Conservation (phyloP, 441 rosid species). For the Populus trichocarpa region DNA sequence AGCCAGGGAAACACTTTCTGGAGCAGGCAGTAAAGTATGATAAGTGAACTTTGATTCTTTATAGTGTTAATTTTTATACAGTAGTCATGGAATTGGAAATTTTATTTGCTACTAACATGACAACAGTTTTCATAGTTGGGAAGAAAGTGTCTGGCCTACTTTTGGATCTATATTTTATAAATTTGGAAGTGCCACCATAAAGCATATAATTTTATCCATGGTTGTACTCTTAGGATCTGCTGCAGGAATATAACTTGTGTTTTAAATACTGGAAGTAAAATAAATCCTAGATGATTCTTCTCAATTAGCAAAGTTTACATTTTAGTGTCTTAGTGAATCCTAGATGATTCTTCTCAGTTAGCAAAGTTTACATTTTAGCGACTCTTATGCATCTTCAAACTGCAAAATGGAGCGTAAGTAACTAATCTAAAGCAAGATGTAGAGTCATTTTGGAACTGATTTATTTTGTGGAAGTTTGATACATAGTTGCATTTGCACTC, state of each 20-base stretch:
- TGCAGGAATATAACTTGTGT: background rate
- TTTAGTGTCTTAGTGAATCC: too few species aligned
- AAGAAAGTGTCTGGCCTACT: background rate
- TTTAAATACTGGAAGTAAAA: background rate
- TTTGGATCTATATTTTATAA: background rate
- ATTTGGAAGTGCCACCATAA: background rate
- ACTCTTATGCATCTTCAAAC: too few species aligned
- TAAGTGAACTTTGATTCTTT: slow-evolving; percentile 14
- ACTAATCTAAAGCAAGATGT: background rate
- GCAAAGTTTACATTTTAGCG: too few species aligned
- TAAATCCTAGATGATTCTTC: too few species aligned
- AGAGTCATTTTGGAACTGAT: background rate
- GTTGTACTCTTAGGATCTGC: background rate
- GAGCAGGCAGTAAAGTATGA: slow-evolving; percentile 97
- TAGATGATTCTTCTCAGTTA: too few species aligned
- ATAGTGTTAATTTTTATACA: background rate
- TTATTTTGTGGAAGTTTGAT: background rate
- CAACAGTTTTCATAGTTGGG: background rate
- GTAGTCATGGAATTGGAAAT: background rate
- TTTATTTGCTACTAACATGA: background rate
- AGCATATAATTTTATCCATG: background rate
- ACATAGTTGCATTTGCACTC: background rate
- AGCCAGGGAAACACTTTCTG: slow-evolving; percentile 78
- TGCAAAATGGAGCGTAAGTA: background rate
- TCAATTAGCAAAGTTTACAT: too few species aligned